Base-by-base conservation (phyloP, 2,329 filamentous ascomycete species). In the Trichoderma koningii region DNA sequence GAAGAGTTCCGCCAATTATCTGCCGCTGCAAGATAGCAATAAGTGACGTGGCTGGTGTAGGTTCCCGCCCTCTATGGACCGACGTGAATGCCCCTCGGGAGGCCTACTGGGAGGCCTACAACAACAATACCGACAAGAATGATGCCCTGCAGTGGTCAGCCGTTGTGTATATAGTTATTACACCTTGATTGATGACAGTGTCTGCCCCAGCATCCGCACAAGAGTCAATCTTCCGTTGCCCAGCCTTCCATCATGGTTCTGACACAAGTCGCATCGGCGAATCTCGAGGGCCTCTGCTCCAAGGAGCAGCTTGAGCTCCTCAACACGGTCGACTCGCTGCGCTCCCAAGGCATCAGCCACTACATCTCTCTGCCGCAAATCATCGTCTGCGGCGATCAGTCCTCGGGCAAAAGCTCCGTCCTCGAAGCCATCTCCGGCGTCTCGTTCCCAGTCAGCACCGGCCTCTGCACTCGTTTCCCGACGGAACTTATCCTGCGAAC, bases 401-500 rank as follows among this genome's bases (percentile, higher is more conserved):
- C 81, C 0, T 79, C 80, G 1, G 85, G 84, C 1, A 88, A 88
- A 69, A 85, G 81, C 48, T 85, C 83, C 0, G 81, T 86, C 0
- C 76, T 88, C 0, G 83, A 87, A 66, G 83, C 83, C 0, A 80
- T 88, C 26, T 84, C 84, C 0, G 79, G 81, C 9, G 79, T 87
- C 0, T 78, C 79, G 0, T 87, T 87, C 60, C 84, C 84, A 0
- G 71, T 74, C 2, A 80, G 82, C 21, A 80, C 82, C 26, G 80
- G 77, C 44, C 70, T 85, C 0, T 87, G 83, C 68, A 87, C 85
- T 0, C 76, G 82, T 0, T 86, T 87, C 65, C 80, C 84, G 0
- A 87, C 83, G 0, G 82, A 87, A 69, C 74, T 87, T 14, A 78
- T 82, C 19, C 75, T 86, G 2, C 78, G 83, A 7, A 78, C 64